phyloP scores from a whole-genome alignment of 345 rosid genomes.

The Xanthoceras sorbifolium region DNA sequence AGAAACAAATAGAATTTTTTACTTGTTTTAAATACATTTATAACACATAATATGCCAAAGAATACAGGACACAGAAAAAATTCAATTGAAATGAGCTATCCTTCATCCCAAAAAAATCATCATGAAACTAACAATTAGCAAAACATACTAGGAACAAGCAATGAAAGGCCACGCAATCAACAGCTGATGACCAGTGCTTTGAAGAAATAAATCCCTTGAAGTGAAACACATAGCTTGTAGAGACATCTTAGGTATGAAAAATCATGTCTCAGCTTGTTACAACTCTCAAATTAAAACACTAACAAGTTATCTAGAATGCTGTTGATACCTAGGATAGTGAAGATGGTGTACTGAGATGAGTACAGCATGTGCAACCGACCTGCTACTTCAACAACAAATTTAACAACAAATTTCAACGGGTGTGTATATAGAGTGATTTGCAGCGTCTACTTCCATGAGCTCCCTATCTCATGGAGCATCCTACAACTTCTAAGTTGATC shows the following conservation, averaged over 20 bases:
- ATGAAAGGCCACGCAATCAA: background rate
- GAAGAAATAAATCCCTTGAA: background rate
- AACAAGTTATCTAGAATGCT: background rate
- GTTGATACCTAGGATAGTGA: background rate
- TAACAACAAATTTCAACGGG: background rate
- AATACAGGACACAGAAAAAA: background rate
- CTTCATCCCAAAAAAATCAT: background rate
- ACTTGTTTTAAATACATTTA: background rate
- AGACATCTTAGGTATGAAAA: background rate
- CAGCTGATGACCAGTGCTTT: background rate
- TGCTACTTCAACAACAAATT: background rate
- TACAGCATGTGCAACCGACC: background rate
- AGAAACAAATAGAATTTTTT: slow-evolving; percentile 8
- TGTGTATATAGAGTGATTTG: background rate
- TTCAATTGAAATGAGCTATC: background rate
- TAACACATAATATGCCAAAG: background rate
- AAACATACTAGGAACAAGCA: background rate
- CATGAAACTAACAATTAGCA: background rate
- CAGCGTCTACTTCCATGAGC: background rate
- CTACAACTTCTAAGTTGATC: slow-evolving; percentile 3
- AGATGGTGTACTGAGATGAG: background rate
- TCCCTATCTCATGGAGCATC: background rate
- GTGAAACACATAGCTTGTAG: background rate
- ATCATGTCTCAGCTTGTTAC: background rate
- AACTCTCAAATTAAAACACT: background rate